Evolutionary conservation across 2,329 filamentous ascomycete species (phyloP), one percentile per base, ranked within the genome.

Genomic region (Paradendryphiella salina): DNA sequence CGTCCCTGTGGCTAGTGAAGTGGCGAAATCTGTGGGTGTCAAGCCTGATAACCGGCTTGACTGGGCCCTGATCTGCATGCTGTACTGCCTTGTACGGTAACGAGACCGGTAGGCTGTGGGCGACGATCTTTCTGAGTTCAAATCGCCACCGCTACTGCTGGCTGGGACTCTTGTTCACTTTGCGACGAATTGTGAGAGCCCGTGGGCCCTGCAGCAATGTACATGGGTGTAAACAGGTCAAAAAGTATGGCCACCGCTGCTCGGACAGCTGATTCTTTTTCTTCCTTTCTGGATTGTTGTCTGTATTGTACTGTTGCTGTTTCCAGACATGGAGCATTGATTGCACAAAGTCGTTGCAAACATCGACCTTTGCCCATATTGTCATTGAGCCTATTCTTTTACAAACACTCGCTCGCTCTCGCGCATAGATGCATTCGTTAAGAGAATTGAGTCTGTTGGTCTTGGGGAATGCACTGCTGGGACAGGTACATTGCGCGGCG

Each of bases 1-100:
- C 17, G 54, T 33, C 48, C 8, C 23, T 65, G 63, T 68, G 65
- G 66, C 66, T 69, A 57, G 60, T 63, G 64, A 64, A 26, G 63
- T 54, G 62, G 61, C 57, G 54, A 57, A 57, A 26, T 39, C 32
- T 51, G 46, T 45, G 46, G 50, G 41, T 47, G 14, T 50, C 29
- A 26, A 41, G 35, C 47, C 20, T 47, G 42, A 48, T 29, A 40
- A 47, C 52, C 46, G 37, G 49, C 46, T 56, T 26, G 26, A 44
- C 26, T 49, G 26, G 61, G 63, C 60, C 66, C 65, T 69, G 66
- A 69, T 69, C 60, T 45, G 34, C 60, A 46, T 38, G 37, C 26
- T 8, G 14, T 7, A 36, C 39, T 60, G n/a, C 65, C 45, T 26
- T 28, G 45, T 60, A 37, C 9, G 57, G 57, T 23, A 46, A 51